Conservation (phyloP, 106 monocot genomes). For the Narthecium ossifragum region DNA sequence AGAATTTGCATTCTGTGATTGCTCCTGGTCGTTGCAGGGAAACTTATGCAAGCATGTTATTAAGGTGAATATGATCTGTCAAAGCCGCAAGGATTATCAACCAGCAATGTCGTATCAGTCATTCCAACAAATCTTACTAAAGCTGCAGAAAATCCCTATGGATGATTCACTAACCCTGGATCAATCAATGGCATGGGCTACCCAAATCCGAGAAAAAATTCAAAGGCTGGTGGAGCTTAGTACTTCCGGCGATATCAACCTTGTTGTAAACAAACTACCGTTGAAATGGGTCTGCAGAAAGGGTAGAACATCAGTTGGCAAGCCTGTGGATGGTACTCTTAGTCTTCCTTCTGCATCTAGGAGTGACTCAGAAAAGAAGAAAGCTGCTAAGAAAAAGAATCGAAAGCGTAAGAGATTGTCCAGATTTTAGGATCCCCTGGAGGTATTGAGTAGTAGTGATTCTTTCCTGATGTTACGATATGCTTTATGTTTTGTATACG, state of each 20-base stretch:
- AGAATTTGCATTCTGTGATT: constrained; percentile 85
- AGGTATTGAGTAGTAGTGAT: too few relatives aligned
- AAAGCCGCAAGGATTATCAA: constrained; percentile 24
- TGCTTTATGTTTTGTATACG: too few relatives aligned
- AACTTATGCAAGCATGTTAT: constrained; percentile 95
- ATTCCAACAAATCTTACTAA: constrained; percentile 44
- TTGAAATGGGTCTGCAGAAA: constrained; percentile 68
- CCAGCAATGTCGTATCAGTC: constrained; percentile 55
- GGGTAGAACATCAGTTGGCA: constrained; percentile 53
- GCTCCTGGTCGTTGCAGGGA: constrained; percentile 84
- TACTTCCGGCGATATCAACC: constrained; percentile 42
- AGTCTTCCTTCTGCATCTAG: constrained; percentile 19
- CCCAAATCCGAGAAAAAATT: constrained; percentile 52
- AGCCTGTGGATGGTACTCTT: constrained; percentile 24
- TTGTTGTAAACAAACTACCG: constrained; percentile 44
- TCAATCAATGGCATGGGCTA: constrained; percentile 66
- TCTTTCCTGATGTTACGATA: too few relatives aligned
- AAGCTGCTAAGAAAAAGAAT: constrained; percentile 29
- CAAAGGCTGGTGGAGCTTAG: constrained; percentile 49
- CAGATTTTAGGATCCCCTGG: constrained; percentile 10
- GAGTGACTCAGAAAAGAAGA: constrained; percentile 12
- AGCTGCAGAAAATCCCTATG: constrained; percentile 54
- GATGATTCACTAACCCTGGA: constrained; percentile 84
- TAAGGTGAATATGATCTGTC: constrained; percentile 68
- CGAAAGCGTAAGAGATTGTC: constrained; percentile 60